Evolutionary conservation across 73 alveolate genomes (phyloP), one percentile per base, ranked within the genome.

Genomic region (Stentor coeruleus): DNA sequence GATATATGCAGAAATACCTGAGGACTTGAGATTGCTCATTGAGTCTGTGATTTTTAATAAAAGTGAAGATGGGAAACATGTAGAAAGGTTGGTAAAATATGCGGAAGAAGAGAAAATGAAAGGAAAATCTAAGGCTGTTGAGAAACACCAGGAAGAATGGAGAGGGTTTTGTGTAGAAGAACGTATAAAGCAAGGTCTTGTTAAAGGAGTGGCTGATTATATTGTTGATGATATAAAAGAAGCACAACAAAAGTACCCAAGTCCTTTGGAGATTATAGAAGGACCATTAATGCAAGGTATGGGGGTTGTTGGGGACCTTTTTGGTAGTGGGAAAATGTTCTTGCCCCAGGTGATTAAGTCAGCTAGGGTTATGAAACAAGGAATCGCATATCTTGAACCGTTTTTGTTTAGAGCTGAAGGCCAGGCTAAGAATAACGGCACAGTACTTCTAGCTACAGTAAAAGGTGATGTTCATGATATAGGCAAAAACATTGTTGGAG

Each of bases 391-490:
- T 74, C 88, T 93, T 35, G 85, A 85, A 55, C 98, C 98, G 26
- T 93, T 86, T 83, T 88, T 93, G 97, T 94, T 88, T 60, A 88
- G 87, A 57, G 95, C 89, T 72, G 57, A 66, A 30, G 73, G 59
- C 82, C 72, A 75, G 74, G 84, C 59, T 3, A 42, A 49, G 81
- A 58, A 58, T 59, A 35, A 49, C 81, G 92, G 91, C 2, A 76
- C 82, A 0, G 77, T 91, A 38, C 59, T 91, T 0, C 35, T 91
- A 49, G 98, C 98, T 39, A 93, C 98, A 0, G 98, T 93, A 76
- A 93, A 93, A 85, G 98, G 98, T 3, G 98, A 93, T 59, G 98
- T 93, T 81, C 98, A 93, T 76, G 98, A 93, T 85, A 93, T 93
- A 28, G 98, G 98, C 33, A 93, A 93, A 87, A 93, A 93, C 84